Conservation (phyloP, 768 basidiomycete genomes). For the Lactarius evosmus region DNA sequence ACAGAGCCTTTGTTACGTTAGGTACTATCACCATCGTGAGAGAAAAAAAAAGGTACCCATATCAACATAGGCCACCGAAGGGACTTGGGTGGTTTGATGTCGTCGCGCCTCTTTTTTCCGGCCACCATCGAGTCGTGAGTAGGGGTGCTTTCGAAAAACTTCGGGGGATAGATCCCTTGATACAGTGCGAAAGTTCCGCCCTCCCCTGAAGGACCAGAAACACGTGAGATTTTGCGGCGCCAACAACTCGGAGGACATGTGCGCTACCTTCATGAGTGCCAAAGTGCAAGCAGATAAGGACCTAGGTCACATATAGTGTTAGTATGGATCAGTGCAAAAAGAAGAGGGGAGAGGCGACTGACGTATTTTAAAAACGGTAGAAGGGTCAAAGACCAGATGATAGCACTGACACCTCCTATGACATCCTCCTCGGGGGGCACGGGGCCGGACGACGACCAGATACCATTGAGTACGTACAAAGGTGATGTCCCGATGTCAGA, state of each 20-base stretch:
- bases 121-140: conserved; percentile 29
- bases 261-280: conserved; percentile 48
- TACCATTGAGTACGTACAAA: conserved; percentile 61
- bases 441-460: conserved; percentile 50
- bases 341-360: conserved; percentile 25
- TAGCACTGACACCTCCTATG: conserved; percentile 59
- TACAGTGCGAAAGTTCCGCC: conserved; percentile 66
- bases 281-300: conserved; percentile 47
- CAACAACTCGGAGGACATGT: not conserved
- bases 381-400: conserved; percentile 61
- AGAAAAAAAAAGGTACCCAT: conserved; percentile 41
- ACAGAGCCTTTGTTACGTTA: conserved; percentile 43
- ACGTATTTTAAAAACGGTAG: conserved; percentile 65
- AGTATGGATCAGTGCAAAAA: not conserved
- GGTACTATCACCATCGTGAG: not conserved
- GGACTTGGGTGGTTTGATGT: conserved; percentile 28
- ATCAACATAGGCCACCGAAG: conserved; percentile 51
- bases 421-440: conserved; percentile 56
- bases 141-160: conserved; percentile 20
- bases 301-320: conserved; percentile 34
- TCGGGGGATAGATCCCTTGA: conserved; percentile 57
- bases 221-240: not conserved
- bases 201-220: conserved; percentile 44
- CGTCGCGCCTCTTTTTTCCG: conserved; percentile 8
- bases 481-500: conserved; percentile 56